These are phyloP conservation scores for Talaromyces sp. DNA, from an alignment of 2,329 filamentous ascomycete genomes.

Conservation along the genomic window DNA sequence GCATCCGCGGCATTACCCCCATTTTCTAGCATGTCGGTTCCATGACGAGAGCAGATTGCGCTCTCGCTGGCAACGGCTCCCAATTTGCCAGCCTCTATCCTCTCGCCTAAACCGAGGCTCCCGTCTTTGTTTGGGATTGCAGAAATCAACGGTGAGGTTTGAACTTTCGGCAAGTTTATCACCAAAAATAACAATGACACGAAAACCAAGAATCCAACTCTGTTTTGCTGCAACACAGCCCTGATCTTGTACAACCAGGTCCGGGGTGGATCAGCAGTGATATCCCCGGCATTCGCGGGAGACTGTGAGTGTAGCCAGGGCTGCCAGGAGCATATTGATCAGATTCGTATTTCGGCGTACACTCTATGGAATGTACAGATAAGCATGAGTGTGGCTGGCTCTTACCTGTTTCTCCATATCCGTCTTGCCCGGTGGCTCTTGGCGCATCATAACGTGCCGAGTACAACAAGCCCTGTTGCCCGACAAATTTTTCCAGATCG, in stretches of 20 bases:
- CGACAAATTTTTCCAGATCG: no score
- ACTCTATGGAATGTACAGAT: no score
- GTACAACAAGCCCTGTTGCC: no score
- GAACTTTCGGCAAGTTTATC: slow-evolving; percentile 24
- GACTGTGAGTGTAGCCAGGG: slow-evolving; percentile 11
- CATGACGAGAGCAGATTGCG: slow-evolving; percentile 69
- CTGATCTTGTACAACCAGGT: slow-evolving; percentile 2
- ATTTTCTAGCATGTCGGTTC: slow-evolving; percentile 62
- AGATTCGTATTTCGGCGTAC: not conserved
- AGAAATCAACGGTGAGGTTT: slow-evolving; percentile 26
- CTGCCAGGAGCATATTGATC: slow-evolving; percentile 9
- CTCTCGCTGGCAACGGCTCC: slow-evolving; percentile 74
- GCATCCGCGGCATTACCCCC: slow-evolving; percentile 77
- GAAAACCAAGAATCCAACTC: slow-evolving; percentile 19
- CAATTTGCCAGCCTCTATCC: slow-evolving; percentile 30
- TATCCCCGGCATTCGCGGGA: not conserved
- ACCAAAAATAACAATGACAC: slow-evolving; percentile 15
- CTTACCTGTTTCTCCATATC: slow-evolving; percentile 39
- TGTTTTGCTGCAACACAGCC: slow-evolving; percentile 22
- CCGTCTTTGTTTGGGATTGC: not conserved
- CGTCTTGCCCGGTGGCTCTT: not conserved
- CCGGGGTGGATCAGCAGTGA: no score
- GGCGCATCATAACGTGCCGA: not conserved
- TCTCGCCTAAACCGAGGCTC: slow-evolving; percentile 30
- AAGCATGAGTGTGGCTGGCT: not conserved